Conservation (phyloP, 169 alveolate species). For the Blepharisma undulans region DNA sequence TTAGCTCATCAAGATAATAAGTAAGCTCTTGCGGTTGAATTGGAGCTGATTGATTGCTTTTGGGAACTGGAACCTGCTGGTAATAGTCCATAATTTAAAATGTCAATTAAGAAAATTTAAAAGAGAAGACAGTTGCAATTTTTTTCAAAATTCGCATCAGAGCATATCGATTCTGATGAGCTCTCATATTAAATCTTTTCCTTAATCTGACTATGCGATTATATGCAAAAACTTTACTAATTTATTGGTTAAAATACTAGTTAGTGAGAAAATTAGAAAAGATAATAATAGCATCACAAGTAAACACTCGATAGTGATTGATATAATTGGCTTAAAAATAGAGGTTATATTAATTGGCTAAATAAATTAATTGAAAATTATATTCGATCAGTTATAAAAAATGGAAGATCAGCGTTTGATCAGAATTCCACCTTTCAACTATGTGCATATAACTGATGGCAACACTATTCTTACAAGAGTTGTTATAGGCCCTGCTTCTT, state of each 20-base stretch:
- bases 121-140: too few relatives aligned
- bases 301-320: too few relatives aligned
- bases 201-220: too few relatives aligned
- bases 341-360: too few relatives aligned
- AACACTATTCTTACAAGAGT: constrained; percentile 61
- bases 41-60: background rate
- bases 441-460: constrained; percentile 72
- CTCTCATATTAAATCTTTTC: too few relatives aligned
- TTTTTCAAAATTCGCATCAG: too few relatives aligned
- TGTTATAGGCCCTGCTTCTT: constrained; percentile 53
- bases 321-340: too few relatives aligned
- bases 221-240: too few relatives aligned
- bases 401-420: constrained; percentile 43
- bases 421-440: constrained; percentile 68
- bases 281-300: too few relatives aligned
- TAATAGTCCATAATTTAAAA: background rate
- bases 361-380: background rate
- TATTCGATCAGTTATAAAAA: background rate
- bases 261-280: too few relatives aligned
- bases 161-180: too few relatives aligned
- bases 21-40: background rate
- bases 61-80: background rate
- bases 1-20: background rate
- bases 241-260: too few relatives aligned
- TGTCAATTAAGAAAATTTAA: background rate